Base-by-base conservation (phyloP, 257 asterid species). In the Lycium ferocissimum region DNA sequence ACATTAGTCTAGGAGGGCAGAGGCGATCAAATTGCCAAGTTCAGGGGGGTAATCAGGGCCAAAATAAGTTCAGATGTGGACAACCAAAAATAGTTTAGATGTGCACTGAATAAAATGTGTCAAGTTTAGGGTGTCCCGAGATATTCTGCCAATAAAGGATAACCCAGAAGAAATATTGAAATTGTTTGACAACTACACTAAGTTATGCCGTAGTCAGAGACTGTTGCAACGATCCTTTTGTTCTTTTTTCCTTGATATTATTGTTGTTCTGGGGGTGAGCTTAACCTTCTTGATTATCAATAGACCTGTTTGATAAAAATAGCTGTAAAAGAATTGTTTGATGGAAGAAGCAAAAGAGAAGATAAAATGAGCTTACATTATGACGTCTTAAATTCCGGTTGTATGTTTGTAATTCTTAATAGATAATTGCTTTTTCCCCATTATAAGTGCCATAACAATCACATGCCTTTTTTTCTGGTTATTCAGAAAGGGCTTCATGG, bases 401-500 rank as follows among this genome's bases (percentile, higher is more conserved):
- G 72, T 86, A 71, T 37, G 86, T 33, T 81, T 86, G 51, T 62
- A 49, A 47, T 84, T 43, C 58, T 75, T 71, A 58, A 54, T 72
- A 22, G 78, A 37, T 83, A 37, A 15, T 83, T 82, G 59, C 14
- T 26, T 58, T 20, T 66, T 6, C 65, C 83, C 56, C 38, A 37
- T 37, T 81, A 69, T 26, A 69, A 65, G 84, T 49, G 67, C 14
- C 85, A 45, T 33, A 22, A 76, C 53, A 67, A 72, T 78, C 87
- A 53, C 85, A 76, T 78, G 83, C n/a, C 71, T 54, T 87, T 71
- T 75, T 86, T 81, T 80, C n/a, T 26, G 83, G 84, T 26, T 87
- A 56, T 87, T 84, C 95, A 93, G 98, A 90, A 91, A 89, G 84
- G 96, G 89, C 63, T 54, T 73, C 78, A 82, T 86, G 87, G 92